Evolutionary conservation across 768 basidiomycete species (phyloP).

Genomic region (Termitomyces sp.): DNA sequence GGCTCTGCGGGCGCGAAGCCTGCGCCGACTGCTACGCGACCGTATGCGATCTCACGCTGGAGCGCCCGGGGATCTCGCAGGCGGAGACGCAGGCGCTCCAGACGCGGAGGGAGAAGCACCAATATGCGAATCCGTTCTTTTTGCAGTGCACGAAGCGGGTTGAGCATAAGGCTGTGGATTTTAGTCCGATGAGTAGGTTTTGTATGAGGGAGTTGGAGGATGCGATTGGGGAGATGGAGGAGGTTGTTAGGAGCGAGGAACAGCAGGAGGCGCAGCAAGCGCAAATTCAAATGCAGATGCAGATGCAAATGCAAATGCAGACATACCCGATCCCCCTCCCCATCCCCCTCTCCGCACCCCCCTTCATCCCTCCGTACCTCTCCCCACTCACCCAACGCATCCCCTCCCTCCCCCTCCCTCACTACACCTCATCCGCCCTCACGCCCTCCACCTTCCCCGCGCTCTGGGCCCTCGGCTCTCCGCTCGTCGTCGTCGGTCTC

Average conservation of each 20-base stretch:
- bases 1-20: constrained; percentile 85
- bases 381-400: constrained; percentile 25
- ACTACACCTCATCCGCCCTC: constrained; percentile 45
- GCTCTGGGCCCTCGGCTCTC: constrained; percentile 73
- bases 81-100: constrained; percentile 47
- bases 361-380: constrained; percentile 16
- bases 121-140: constrained; percentile 70
- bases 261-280: too few relatives aligned
- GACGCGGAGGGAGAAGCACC: constrained; percentile 53
- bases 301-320: too few relatives aligned
- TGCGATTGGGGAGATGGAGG: constrained; percentile 69
- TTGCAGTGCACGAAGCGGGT: constrained; percentile 66
- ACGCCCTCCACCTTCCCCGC: constrained; percentile 57
- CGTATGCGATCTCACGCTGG: constrained; percentile 60
- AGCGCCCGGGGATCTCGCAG: constrained; percentile 42
- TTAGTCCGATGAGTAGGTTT: constrained; percentile 82
- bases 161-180: constrained; percentile 64
- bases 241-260: constrained; percentile 29
- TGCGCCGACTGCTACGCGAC: constrained; percentile 81
- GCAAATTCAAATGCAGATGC: too few relatives aligned
- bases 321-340: too few relatives aligned
- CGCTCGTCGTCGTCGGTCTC: constrained; percentile 73
- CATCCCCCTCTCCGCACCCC: background rate
- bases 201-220: constrained; percentile 55
- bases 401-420: constrained; percentile 41